Percentiles rank a stretch among this genome's conserved stretches.
Evolutionary conservation across 2,329 filamentous ascomycete genomes (phyloP).

Genomic region (Clonostachys rosea): DNA sequence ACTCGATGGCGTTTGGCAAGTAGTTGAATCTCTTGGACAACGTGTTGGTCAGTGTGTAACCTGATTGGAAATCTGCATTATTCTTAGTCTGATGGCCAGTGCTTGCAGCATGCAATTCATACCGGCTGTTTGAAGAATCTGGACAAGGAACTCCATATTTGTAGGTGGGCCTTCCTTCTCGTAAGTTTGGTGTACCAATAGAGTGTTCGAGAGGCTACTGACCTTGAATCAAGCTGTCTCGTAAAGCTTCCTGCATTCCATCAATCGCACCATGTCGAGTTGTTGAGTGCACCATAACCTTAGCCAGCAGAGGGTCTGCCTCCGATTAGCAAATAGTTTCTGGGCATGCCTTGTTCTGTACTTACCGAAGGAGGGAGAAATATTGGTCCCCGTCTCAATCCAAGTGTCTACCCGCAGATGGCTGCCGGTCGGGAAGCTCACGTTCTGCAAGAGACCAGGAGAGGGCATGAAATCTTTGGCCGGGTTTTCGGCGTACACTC

Average conservation of each 20-base stretch:
- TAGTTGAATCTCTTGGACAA: constrained; percentile 42
- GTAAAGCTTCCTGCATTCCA: constrained; percentile 24
- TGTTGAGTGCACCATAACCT: constrained; percentile 49
- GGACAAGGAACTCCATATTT: constrained; percentile 50
- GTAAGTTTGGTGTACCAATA: no score
- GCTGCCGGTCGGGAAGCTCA: constrained; percentile 42
- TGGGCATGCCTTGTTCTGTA: background rate
- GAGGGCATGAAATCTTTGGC: constrained; percentile 50
- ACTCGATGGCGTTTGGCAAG: constrained; percentile 44
- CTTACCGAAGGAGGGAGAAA: constrained; percentile 49
- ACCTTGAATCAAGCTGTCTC: no score
- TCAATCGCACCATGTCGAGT: constrained; percentile 29
- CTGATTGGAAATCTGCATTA: constrained; percentile 30
- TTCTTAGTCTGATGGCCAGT: no score
- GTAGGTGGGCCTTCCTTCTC: constrained; percentile 34
- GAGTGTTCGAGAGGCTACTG: no score
- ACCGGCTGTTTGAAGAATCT: constrained; percentile 35
- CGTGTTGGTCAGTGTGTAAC: constrained; percentile 52
- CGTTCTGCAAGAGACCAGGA: constrained; percentile 53
- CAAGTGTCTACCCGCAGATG: constrained; percentile 57
- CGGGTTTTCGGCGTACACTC: constrained; percentile 43
- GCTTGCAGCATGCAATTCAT: no score
- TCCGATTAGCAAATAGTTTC: background rate
- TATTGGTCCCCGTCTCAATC: constrained; percentile 50
- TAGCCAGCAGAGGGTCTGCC: constrained; percentile 47